Conservation (phyloP, 352 stramenopile genomes). For the Pythium apleroticum region DNA sequence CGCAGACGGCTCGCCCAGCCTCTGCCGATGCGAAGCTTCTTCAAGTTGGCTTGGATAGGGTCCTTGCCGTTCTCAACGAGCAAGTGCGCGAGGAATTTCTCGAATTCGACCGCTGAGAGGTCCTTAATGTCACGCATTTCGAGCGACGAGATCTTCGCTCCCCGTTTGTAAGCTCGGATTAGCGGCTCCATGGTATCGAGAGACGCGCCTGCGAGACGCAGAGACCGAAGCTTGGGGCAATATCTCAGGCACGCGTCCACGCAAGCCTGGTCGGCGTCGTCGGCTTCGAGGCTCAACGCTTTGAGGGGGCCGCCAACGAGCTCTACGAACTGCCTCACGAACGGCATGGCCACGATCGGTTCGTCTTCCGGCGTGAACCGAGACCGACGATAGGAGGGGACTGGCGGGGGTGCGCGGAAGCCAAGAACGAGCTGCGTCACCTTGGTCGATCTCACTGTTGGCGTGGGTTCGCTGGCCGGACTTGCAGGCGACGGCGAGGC, state of each 20-base stretch:
- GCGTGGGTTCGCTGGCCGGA: too few relatives aligned
- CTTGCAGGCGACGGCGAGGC: not conserved
- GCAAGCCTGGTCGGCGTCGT: slow-evolving; percentile 5
- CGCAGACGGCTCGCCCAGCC: not conserved
- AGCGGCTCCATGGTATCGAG: slow-evolving; percentile 4
- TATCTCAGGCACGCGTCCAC: slow-evolving; percentile 3
- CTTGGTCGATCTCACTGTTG: not conserved
- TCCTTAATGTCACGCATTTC: slow-evolving; percentile 9
- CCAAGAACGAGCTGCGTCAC: slow-evolving; percentile 5
- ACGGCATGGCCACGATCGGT: not conserved
- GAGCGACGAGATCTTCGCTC: slow-evolving; percentile 2
- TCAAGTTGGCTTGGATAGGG: slow-evolving; percentile 3
- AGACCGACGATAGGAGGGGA: not conserved
- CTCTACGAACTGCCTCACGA: not conserved
- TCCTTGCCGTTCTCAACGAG: not conserved
- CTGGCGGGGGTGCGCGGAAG: not conserved
- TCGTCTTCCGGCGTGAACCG: not conserved
- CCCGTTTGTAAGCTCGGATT: not conserved
- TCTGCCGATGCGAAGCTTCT: slow-evolving; percentile 6
- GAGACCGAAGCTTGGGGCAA: not conserved
- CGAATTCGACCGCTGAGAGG: slow-evolving; percentile 5
- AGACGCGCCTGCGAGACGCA: not conserved
- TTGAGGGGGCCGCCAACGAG: slow-evolving; percentile 4
- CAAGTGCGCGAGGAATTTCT: slow-evolving; percentile 6
- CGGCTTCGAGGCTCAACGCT: not conserved